These are phyloP conservation scores for Botrytis byssoidea DNA, from an alignment of 2,329 filamentous ascomycete genomes.

Conservation along the genomic window DNA sequence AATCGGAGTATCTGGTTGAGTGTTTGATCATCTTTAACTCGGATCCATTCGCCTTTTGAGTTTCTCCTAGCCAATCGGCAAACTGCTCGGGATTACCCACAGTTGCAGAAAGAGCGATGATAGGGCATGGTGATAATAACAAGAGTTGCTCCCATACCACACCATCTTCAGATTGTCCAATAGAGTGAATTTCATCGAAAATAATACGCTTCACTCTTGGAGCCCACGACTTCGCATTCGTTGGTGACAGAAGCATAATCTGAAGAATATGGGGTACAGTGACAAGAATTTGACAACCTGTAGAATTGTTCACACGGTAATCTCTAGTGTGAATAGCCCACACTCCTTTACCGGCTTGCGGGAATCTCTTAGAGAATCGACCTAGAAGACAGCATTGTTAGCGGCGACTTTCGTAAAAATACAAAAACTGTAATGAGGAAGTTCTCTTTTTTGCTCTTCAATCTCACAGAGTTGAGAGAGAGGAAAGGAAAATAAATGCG, in stretches of 20 bases:
- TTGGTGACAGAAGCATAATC: conserved; percentile 69
- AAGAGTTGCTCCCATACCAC: conserved; percentile 77
- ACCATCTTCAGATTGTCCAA: conserved; percentile 73
- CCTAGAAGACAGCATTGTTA: conserved; percentile 27
- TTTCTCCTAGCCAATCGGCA: conserved; percentile 62
- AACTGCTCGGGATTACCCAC: conserved; percentile 74
- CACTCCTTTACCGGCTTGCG: conserved; percentile 61
- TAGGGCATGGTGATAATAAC: conserved; percentile 70
- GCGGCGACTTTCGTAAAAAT: neutral
- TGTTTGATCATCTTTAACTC: conserved; percentile 69
- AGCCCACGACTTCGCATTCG: conserved; percentile 66
- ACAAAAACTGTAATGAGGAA: neutral
- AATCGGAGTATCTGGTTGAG: conserved; percentile 68
- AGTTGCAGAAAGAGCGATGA: conserved; percentile 77
- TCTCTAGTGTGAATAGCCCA: conserved; percentile 80
- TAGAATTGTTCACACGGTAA: conserved; percentile 70
- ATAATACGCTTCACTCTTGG: conserved; percentile 70
- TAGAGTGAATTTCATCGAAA: conserved; percentile 80
- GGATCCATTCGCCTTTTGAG: conserved; percentile 62
- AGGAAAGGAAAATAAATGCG: neutral
- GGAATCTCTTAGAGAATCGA: conserved; percentile 64
- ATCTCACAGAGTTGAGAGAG: neutral
- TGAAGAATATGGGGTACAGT: conserved; percentile 78
- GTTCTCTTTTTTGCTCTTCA: neutral
- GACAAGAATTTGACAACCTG: conserved; percentile 71